Base-by-base conservation (phyloP, 2,329 filamentous ascomycete genomes). In the Hypocrella siamensis region DNA sequence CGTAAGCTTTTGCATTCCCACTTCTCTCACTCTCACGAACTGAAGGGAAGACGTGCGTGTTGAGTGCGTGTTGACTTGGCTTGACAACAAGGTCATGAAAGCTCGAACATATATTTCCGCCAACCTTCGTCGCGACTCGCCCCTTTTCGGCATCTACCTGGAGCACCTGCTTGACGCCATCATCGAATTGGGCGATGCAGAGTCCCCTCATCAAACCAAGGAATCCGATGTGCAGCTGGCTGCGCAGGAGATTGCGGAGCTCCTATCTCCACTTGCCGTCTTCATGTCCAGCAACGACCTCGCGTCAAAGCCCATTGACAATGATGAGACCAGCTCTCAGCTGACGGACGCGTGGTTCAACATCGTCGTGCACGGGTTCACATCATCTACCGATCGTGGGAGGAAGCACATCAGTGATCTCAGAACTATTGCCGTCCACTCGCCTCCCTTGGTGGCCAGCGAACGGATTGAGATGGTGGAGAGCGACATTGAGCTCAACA, bases 311-410 rank as follows among this genome's bases (percentile, higher is more conserved):
- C 59, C 55, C 21, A 42, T 60, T 8, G 56, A 57, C 33, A 70
- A 79, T 32, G 79, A 86, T 31, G 75, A 88, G 36, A 71, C 74
- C 6, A 69, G 80, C 38, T 70, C 73, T 17, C 59, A 92, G 35
- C 70, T 90, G 42, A 76, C 88, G 32, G 86, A 98, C 61, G 83
- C 84, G 5, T 99, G 90, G 90, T 96, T 94, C 59, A 99, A 98
- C 46, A 84, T 96, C 39, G 82, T 86, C 16, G 80, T 93, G 1
- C 90, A 98, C 51, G 90, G 86, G 4, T 93, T 96, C 49, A 78
- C 76, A 8, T 65, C 79, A 9, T 69, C 70, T 12, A 88, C 84
- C 0, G 69, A 76, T 12, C 70, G 80, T 33, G 81, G 78, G 14
- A 78, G 76, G 48, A 70, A 72, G 41, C 74, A 92, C 44, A 56